These are phyloP conservation scores for Suillus subaureus DNA, from an alignment of 768 basidiomycete species.

Conservation along the genomic window DNA sequence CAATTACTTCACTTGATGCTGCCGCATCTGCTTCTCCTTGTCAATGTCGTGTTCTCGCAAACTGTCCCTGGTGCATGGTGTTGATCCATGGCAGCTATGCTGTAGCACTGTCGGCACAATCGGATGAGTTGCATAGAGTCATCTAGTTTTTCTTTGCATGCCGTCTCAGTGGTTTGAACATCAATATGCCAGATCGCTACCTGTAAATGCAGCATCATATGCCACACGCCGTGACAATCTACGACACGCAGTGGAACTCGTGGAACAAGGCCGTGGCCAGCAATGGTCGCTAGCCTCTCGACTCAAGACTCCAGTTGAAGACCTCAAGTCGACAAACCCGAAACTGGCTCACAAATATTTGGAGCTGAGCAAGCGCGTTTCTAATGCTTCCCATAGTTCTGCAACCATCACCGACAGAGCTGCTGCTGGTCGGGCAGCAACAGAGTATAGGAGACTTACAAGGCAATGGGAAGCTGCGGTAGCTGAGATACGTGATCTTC, in stretches of 20 bases:
- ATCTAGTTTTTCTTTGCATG: too few relatives aligned
- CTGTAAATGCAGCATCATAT: slow-evolving; percentile 10
- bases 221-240: slow-evolving; percentile 15
- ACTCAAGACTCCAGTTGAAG: slow-evolving; percentile 27
- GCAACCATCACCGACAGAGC: not conserved
- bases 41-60: too few relatives aligned
- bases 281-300: slow-evolving; percentile 30
- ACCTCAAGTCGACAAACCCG: slow-evolving; percentile 10
- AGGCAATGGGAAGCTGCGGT: not conserved
- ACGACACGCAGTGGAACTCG: slow-evolving; percentile 25
- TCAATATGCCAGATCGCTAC: rapidly evolving
- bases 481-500: not conserved
- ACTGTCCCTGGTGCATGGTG: too few relatives aligned
- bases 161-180: too few relatives aligned
- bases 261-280: slow-evolving; percentile 22
- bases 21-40: too few relatives aligned
- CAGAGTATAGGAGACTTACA: not conserved
- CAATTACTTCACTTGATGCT: too few relatives aligned
- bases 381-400: not conserved
- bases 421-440: not conserved
- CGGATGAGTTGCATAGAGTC: too few relatives aligned
- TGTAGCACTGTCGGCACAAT: too few relatives aligned
- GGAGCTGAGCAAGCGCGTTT: not conserved
- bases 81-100: too few relatives aligned
- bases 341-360: not conserved